Percentiles rank a stretch among this genome's conserved stretches.
These are phyloP conservation scores for Phytophthora nicotianae DNA, from an alignment of 352 stramenopile species.

Conservation along the genomic window DNA sequence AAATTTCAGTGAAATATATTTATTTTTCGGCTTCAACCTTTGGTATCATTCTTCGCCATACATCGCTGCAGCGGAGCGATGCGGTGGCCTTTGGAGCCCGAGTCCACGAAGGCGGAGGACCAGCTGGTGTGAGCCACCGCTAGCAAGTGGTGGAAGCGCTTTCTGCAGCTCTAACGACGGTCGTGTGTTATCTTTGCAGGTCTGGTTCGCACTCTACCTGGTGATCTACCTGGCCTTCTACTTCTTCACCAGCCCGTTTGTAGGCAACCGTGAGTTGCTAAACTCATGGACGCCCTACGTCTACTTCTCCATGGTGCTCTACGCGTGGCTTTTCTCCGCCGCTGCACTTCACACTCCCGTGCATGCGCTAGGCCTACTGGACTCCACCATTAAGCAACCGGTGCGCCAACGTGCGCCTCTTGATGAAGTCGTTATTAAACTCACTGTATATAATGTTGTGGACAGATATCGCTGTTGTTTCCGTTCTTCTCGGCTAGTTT, in stretches of 20 bases:
- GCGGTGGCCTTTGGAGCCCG: constrained; percentile 24
- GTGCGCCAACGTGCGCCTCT: constrained; percentile 32
- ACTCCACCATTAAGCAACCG: constrained; percentile 86
- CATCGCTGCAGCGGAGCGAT: neutral
- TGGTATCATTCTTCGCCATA: neutral
- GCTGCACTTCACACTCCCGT: constrained; percentile 78
- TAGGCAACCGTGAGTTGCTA: constrained; percentile 83
- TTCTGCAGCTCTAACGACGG: neutral
- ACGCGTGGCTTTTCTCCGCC: constrained; percentile 83
- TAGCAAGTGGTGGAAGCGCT: neutral
- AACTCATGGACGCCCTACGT: constrained; percentile 89
- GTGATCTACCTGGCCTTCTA: constrained; percentile 88
- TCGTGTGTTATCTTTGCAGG: constrained; percentile 33
- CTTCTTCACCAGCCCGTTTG: constrained; percentile 89
- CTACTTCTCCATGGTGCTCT: constrained; percentile 87
- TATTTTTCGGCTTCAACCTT: constrained; percentile 10
- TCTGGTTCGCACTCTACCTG: constrained; percentile 85
- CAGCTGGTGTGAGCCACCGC: constrained; percentile 36
- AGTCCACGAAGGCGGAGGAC: constrained; percentile 41
- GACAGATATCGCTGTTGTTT: constrained; percentile 79
- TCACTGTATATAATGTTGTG: neutral
- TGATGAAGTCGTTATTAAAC: neutral
- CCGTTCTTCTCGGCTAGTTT: constrained; percentile 88
- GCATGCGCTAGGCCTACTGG: constrained; percentile 68
- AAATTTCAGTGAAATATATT: neutral